These are phyloP conservation scores for Candida freyschussii DNA, from an alignment of 1,139 yeast species.

Conservation along the genomic window DNA sequence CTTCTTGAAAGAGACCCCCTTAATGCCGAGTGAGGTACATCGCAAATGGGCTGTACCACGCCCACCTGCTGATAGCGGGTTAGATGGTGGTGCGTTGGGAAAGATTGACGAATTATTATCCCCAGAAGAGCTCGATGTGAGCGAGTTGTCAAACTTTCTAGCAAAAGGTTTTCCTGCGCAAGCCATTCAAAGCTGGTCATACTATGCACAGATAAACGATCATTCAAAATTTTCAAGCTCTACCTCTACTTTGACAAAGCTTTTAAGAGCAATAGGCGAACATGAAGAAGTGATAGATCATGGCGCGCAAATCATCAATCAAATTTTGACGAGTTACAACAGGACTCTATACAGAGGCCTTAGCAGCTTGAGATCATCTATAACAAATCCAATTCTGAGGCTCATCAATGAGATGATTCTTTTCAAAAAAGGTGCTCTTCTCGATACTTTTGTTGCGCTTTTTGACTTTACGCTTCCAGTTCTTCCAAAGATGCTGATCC, in stretches of 20 bases:
- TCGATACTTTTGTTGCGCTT: constrained; percentile 54
- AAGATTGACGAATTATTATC: constrained; percentile 10
- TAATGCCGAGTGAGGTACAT: constrained; percentile 5
- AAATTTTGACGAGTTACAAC: constrained; percentile 49
- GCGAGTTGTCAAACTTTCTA: constrained; percentile 24
- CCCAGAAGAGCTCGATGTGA: constrained; percentile 6
- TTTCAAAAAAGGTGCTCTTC: constrained; percentile 44
- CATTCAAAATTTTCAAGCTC: constrained; percentile 44
- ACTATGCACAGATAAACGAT: constrained; percentile 58
- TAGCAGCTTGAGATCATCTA: constrained; percentile 50
- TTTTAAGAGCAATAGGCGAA: constrained; percentile 9
- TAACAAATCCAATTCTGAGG: constrained; percentile 57
- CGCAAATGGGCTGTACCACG: constrained; percentile 12
- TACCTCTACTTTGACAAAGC: constrained; percentile 26
- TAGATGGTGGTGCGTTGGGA: constrained; percentile 14
- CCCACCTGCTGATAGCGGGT: constrained; percentile 2
- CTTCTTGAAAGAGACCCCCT: no score
- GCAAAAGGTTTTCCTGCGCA: constrained; percentile 34
- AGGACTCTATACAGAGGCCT: constrained; percentile 69
- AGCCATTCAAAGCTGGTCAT: constrained; percentile 54
- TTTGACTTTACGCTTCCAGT: constrained; percentile 65
- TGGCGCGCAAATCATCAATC: constrained; percentile 42
- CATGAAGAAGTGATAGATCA: constrained; percentile 21
- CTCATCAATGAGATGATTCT: constrained; percentile 49
- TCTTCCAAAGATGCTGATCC: constrained; percentile 57